Evolutionary conservation across 1,139 yeast genomes (phyloP).

Genomic region (Yamadazyma atmosphaerica): DNA sequence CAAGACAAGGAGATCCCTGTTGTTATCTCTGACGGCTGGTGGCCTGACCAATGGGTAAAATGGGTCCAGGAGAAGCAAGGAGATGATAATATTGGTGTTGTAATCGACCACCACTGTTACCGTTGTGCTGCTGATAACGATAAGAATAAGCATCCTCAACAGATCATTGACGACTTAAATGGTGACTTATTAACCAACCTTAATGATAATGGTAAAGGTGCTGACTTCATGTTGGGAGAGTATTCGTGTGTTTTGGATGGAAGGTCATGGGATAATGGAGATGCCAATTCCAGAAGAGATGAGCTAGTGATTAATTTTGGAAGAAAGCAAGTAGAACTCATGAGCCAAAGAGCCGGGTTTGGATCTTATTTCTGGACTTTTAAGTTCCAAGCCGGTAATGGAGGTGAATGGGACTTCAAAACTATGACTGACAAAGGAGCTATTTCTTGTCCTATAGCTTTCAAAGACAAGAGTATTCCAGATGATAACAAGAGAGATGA

Average conservation of each 20-base stretch:
- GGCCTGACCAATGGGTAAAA: constrained; percentile 75
- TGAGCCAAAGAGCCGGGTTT: constrained; percentile 53
- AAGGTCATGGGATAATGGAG: constrained; percentile 62
- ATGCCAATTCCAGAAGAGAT: constrained; percentile 44
- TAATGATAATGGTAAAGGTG: constrained; percentile 46
- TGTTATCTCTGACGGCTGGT: constrained; percentile 92
- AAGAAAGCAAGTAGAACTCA: constrained; percentile 39
- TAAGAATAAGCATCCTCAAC: constrained; percentile 60
- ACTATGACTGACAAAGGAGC: constrained; percentile 75
- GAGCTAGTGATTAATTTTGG: constrained; percentile 41
- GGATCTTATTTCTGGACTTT: constrained; percentile 92
- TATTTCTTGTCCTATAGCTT: constrained; percentile 29
- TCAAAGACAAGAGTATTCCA: constrained; percentile 31
- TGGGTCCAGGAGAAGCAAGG: constrained; percentile 54
- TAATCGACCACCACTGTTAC: constrained; percentile 84
- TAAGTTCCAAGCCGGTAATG: constrained; percentile 83
- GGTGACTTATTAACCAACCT: constrained; percentile 53
- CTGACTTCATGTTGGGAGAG: constrained; percentile 84
- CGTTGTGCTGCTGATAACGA: constrained; percentile 82
- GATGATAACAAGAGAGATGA: constrained; percentile 45
- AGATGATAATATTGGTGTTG: constrained; percentile 52
- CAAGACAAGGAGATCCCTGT: constrained; percentile 63
- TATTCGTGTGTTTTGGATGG: constrained; percentile 86
- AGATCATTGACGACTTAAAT: constrained; percentile 60
- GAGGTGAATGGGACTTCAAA: constrained; percentile 94